Percentiles rank a stretch among this genome's conserved stretches.
Evolutionary conservation across 2,329 filamentous ascomycete genomes (phyloP).

Genomic region (Ascochyta fabae): DNA sequence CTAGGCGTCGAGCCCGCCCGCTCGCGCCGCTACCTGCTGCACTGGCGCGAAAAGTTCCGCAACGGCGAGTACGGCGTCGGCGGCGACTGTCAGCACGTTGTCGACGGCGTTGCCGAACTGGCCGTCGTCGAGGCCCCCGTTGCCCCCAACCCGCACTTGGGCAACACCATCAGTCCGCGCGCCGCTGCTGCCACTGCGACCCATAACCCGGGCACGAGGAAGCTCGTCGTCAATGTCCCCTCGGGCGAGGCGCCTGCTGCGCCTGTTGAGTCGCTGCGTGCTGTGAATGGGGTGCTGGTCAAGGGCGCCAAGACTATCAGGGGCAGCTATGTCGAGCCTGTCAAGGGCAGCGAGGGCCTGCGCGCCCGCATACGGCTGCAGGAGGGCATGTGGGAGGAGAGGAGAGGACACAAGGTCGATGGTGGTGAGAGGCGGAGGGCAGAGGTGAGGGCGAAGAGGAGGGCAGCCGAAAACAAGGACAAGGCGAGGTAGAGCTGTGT

Average conservation of each 20-base stretch:
- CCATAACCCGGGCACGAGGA: conserved; percentile 61
- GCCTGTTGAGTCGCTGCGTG: conserved; percentile 55
- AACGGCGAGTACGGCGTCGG: conserved; percentile 79
- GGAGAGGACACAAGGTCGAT: conserved; percentile 87
- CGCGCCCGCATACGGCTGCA: conserved; percentile 72
- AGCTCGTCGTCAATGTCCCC: conserved; percentile 66
- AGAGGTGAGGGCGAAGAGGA: conserved; percentile 85
- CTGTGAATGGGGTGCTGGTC: conserved; percentile 71
- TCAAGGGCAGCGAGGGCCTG: conserved; percentile 65
- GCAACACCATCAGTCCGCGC: conserved; percentile 33
- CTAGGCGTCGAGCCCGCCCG: conserved; percentile 87
- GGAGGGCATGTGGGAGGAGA: conserved; percentile 94
- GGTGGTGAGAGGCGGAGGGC: conserved; percentile 91
- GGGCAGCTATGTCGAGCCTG: conserved; percentile 74
- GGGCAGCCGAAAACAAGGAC: conserved; percentile 78
- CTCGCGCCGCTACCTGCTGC: conserved; percentile 80
- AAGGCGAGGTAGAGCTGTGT: conserved; percentile 51
- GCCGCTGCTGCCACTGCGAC: conserved; percentile 57
- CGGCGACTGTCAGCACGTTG: conserved; percentile 78
- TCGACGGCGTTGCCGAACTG: conserved; percentile 63
- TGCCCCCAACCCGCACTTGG: conserved; percentile 35
- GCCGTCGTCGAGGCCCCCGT: conserved; percentile 63
- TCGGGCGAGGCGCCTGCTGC: conserved; percentile 45
- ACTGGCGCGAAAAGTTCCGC: conserved; percentile 86
- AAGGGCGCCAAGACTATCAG: conserved; percentile 71